Evolutionary conservation across 2,329 filamentous ascomycete genomes (phyloP).

Genomic region (Botrytis aclada): DNA sequence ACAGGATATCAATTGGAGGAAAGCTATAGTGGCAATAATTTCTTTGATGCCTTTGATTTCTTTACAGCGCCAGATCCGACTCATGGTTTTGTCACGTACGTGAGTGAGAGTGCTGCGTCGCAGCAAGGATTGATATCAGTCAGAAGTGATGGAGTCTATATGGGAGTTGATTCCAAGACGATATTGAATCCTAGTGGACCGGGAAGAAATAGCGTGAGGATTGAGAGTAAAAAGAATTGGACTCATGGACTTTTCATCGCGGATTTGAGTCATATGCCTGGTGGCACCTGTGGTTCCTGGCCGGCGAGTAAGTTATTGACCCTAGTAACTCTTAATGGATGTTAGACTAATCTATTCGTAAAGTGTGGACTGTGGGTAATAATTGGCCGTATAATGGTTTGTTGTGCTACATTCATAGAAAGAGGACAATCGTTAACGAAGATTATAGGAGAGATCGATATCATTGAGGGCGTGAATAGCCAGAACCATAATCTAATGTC

Average conservation of each 20-base stretch:
- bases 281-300: constrained; percentile 69
- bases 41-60: constrained; percentile 9
- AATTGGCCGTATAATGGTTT: constrained; percentile 22
- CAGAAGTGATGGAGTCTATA: constrained; percentile 52
- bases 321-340: constrained; percentile 48
- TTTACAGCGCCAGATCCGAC: constrained; percentile 12
- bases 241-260: constrained; percentile 65
- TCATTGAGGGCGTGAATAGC: constrained; percentile 12
- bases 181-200: constrained; percentile 37
- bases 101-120: constrained; percentile 3
- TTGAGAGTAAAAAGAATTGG: constrained; percentile 62
- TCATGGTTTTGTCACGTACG: constrained; percentile 28
- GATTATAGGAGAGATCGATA: constrained; percentile 6
- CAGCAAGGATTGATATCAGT: constrained; percentile 15
- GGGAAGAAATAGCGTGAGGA: constrained; percentile 54
- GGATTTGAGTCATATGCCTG: constrained; percentile 63
- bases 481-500: constrained; percentile 7
- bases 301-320: constrained; percentile 64
- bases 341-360: background rate
- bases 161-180: constrained; percentile 65
- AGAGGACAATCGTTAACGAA: background rate
- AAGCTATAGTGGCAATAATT: background rate
- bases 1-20: background rate
- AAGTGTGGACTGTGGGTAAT: constrained; percentile 13
- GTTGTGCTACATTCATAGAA: background rate